Percentiles rank a stretch among this genome's conserved stretches.
phyloP scores from a whole-genome alignment of 306 rosid species.

The Arachis stenosperma region DNA sequence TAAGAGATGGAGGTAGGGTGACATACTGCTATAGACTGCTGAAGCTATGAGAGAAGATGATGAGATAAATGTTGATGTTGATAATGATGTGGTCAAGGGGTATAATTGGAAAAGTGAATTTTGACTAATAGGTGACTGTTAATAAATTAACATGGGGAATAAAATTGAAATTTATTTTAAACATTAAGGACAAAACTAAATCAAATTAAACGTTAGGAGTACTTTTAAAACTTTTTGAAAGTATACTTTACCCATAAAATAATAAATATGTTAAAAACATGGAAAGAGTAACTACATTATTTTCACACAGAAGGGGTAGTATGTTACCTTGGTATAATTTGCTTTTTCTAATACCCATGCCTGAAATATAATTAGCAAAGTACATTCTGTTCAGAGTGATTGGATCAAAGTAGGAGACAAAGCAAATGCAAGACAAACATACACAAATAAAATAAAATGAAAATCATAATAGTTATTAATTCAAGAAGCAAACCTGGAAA shows the following conservation, averaged over 20 bases:
- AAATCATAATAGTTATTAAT: conserved; percentile 19
- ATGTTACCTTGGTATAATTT: conserved; percentile 79
- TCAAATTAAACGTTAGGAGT: too few species aligned
- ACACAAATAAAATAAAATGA: not conserved
- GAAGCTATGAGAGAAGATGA: too few species aligned
- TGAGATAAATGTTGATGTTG: too few species aligned
- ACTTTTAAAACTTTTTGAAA: too few species aligned
- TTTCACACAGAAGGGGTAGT: conserved; percentile 26
- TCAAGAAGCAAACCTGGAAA: conserved; percentile 67
- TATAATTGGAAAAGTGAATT: too few species aligned
- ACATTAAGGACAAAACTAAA: too few species aligned
- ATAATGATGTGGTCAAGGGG: too few species aligned
- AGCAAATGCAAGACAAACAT: conserved; percentile 19
- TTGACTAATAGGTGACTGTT: too few species aligned
- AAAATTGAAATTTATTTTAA: too few species aligned
- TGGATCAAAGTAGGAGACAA: not conserved
- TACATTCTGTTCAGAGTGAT: conserved; percentile 15
- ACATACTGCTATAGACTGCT: too few species aligned
- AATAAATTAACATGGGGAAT: too few species aligned
- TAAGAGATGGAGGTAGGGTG: too few species aligned
- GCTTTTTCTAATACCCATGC: conserved; percentile 71
- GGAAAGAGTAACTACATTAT: conserved; percentile 16
- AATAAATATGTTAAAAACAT: conserved; percentile 2
- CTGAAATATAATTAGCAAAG: conserved; percentile 50
- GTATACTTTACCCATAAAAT: not conserved